Base-by-base conservation (phyloP, 2,329 filamentous ascomycete species). In the Graphilbum ipis-grandicollis region DNA sequence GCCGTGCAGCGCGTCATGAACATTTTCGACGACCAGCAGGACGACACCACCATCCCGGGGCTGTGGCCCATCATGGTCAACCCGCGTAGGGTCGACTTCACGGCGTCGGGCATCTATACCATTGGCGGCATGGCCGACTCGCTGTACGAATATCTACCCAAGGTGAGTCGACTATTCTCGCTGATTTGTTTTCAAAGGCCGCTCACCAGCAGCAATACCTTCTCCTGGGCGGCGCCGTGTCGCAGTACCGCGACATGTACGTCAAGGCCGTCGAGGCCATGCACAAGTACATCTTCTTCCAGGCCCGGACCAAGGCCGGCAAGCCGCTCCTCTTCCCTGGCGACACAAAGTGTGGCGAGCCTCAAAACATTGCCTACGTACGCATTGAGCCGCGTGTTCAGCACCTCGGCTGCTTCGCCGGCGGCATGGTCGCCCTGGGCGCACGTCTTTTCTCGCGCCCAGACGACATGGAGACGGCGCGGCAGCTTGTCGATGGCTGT, bases 1-100 rank as follows among this genome's bases (percentile, higher is more conserved):
- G 79, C 77, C 5, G 68, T 82, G 37, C 75, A 79, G 43, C 67
- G 76, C n/a, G 68, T 88, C 41, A 84, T 79, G 44, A 63, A 75
- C 46, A 68, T 73, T 41, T 66, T 86, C 34, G 65, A 74, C 43
- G 58, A 63, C 29, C 67, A 68, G 44, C 80, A 86, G 56, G 68
- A 73, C 45, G 55, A 63, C 9, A 85, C 79, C 2, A 65, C 61
- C 31, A 57, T 85, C 9, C 79, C 79, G 3, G 80, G 81, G 3
- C 59, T 86, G 54, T 85, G 78, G 77, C 79, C 80, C 1, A 62
- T 70, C 39, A 60, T 59, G 38, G 55, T 85, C 36, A 73, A 83
- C 53, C 74, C 48, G 62, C 66, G 47, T 58, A 68, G 44, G 61
- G 72, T 56, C 54, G 65, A 49, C 48, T 57, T 56, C 34, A 42